Evolutionary conservation across 2,329 filamentous ascomycete genomes (phyloP), one percentile per base, ranked within the genome.

Genomic region (Geosmithia morbida): DNA sequence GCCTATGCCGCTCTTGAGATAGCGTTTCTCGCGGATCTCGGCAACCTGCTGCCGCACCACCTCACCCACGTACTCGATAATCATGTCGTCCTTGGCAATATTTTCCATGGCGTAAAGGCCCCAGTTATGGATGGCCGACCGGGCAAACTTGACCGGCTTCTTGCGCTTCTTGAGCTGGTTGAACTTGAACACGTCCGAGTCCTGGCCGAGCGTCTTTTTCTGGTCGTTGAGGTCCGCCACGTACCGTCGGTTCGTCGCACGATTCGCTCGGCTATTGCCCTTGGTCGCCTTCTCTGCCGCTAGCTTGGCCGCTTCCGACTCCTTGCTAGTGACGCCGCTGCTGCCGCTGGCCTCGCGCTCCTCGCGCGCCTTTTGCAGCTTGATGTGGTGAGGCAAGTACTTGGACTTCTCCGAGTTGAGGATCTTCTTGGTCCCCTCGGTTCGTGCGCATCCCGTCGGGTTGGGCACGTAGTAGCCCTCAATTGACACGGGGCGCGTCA

Each of bases 141-240:
- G 80, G 49, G 90, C 92, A 66, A 98, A 98, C 61, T 94, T 92
- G 62, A 98, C 92, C 1, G 90, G 89, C 72, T 98, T 98, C 79
- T 97, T 98, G 51, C 92, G 85, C 69, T 97, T 98, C 75, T 97
- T 96, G 49, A 98, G 81, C 69, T 97, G 92, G 65, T 98, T 98
- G 75, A 98, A 98, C 49, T 90, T 85, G 57, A 98, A 79, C 29
- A 92, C 87, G 57, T 96, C 90, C 48, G 88, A 87, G 54, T 95
- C 89, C 52, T 79, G 78, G 47, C 83, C 84, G 18, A 87, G 74
- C 13, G 82, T 84, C 66, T 87, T 87, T 70, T 95, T 94, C 63
- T 96, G 89, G 43, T 92, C 87, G 61, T 94, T 94, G 55, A 98
- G 83, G 58, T 97, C 92, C 48, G 92, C 92, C 53, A 94, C 85